Evolutionary conservation across 1,284 basidiomycete species (phyloP).

Genomic region (Cutaneotrichosporon cyanovorans): DNA sequence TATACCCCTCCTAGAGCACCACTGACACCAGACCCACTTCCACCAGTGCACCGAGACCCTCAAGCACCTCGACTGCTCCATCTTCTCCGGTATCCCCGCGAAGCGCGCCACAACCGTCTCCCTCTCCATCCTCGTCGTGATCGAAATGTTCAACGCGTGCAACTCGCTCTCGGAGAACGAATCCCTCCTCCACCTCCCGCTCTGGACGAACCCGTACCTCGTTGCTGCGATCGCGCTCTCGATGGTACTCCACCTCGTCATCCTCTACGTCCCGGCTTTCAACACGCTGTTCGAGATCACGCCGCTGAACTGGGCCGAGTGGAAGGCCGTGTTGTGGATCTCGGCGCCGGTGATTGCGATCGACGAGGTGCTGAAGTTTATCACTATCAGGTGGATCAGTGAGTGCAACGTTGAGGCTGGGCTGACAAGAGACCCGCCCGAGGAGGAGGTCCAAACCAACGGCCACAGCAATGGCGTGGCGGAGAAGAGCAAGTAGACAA

Average conservation of each 20-base stretch:
- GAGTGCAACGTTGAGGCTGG: neutral
- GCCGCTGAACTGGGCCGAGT: slow-evolving; percentile 83
- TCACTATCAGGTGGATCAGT: slow-evolving; percentile 10
- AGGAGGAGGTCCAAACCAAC: neutral
- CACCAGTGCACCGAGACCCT: slow-evolving; percentile 77
- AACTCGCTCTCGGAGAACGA: slow-evolving; percentile 99
- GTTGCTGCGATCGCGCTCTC: slow-evolving; percentile 78
- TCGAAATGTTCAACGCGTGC: slow-evolving; percentile 99
- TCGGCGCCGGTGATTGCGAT: slow-evolving; percentile 82
- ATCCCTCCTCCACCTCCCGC: slow-evolving; percentile 73
- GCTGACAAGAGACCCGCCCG: slow-evolving; percentile 5
- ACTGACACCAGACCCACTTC: slow-evolving; percentile 68
- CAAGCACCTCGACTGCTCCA: slow-evolving; percentile 82
- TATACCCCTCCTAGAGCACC: neutral
- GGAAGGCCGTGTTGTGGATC: slow-evolving; percentile 86
- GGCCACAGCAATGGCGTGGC: slow-evolving; percentile 32
- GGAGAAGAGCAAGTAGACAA: no score
- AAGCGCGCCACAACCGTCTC: slow-evolving; percentile 91
- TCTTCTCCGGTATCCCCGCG: slow-evolving; percentile 81
- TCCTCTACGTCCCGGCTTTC: slow-evolving; percentile 92
- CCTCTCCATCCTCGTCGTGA: slow-evolving; percentile 60
- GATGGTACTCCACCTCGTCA: slow-evolving; percentile 87
- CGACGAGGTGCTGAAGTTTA: slow-evolving; percentile 82
- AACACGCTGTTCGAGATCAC: slow-evolving; percentile 85
- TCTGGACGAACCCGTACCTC: slow-evolving; percentile 91